Base-by-base conservation (phyloP, 169 alveolate species). In the Cryptosporidium sp. region DNA sequence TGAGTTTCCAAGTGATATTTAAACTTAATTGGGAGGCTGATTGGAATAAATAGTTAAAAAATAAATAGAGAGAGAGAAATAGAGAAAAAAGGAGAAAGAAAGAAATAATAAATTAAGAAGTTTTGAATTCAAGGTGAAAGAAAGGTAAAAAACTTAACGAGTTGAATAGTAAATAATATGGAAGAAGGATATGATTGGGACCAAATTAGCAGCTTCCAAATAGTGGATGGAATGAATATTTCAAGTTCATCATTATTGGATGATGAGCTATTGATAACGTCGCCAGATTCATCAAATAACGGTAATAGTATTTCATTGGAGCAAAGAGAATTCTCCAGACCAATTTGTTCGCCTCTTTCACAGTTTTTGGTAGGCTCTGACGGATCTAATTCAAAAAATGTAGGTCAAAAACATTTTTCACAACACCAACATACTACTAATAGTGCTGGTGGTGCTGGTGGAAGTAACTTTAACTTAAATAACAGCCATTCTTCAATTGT, bases 171-270 rank as follows among this genome's bases (percentile, higher is more conserved):
- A 10, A 60, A 60, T 56, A 73, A 73, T 73, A 73, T 80, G 89
- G 89, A 80, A 33, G 80, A 80, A 44, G 89, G 89, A 16, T 80
- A 62, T 80, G 75, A 60, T 53, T 80, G 89, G 89, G 89, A 80
- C 67, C 72, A 65, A 33, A 80, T 80, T 26, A 45, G 89, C 35
- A 62, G 45, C 56, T 80, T 80, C 53, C 89, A 80, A 44, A 29
- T 80, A 44, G 89, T 80, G 8, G 89, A 80, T 39, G 89, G 89
- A 44, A 62, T 65, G 35, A 67, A 39, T n/a, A 80, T 80, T 23
- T 23, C 70, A 10, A 60, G 70, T 56, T 31, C 89, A 12, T 62
- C 89, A 12, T 37, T 80, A 29, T 44, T 80, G 44, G 75, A 60
- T 39, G 89, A 65, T 26, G 80, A 65, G n/a, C 9, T 80, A 4